phyloP scores from a whole-genome alignment of 2,329 filamentous ascomycete genomes.

The Beauveria sp. region DNA sequence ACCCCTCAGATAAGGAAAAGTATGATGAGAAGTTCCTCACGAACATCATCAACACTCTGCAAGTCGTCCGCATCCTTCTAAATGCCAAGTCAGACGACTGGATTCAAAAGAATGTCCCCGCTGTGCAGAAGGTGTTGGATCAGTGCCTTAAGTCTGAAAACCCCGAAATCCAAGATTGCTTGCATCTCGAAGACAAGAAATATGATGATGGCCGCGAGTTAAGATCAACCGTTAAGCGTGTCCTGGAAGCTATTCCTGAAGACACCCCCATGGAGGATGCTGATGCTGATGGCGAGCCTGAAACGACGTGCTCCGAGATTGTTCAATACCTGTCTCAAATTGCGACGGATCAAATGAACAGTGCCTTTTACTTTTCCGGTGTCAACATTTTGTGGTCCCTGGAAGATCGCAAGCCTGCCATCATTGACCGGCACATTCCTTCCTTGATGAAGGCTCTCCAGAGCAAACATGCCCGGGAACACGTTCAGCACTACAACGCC shows the following conservation, averaged over 20 bases:
- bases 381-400: constrained; percentile 93
- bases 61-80: constrained; percentile 83
- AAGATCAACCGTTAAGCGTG: constrained; percentile 67
- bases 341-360: constrained; percentile 79
- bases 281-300: constrained; percentile 77
- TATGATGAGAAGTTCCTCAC: constrained; percentile 79
- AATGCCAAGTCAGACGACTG: constrained; percentile 86
- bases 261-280: constrained; percentile 63
- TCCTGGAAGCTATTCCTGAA: constrained; percentile 84
- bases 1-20: constrained; percentile 59
- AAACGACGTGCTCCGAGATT: constrained; percentile 79
- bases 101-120: constrained; percentile 70
- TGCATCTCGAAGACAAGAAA: constrained; percentile 67
- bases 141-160: constrained; percentile 85
- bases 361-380: constrained; percentile 73
- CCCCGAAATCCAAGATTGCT: constrained; percentile 85
- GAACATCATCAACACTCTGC: constrained; percentile 86
- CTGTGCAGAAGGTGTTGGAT: constrained; percentile 81
- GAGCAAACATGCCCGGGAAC: constrained; percentile 84
- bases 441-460: constrained; percentile 91
- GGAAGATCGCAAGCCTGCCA: constrained; percentile 72
- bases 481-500: constrained; percentile 68
- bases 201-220: constrained; percentile 63
- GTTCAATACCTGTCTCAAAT: constrained; percentile 76
- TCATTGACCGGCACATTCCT: constrained; percentile 83